Base-by-base conservation (phyloP, 2,329 filamentous ascomycete species). In the Pestalotiopsis sp. region DNA sequence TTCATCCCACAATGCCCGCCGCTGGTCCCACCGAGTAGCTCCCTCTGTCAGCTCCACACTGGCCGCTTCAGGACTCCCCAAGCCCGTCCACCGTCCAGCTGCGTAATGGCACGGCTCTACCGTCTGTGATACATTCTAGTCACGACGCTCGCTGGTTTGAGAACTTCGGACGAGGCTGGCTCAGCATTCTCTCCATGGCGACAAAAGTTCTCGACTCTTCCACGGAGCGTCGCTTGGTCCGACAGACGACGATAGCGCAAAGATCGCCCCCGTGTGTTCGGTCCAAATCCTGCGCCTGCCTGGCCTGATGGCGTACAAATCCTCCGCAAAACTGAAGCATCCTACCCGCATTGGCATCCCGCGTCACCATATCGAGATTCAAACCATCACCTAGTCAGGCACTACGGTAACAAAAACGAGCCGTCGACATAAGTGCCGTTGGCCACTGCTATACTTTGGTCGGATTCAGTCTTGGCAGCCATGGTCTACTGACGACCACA, bases 161-260 rank as follows among this genome's bases (percentile, higher is more conserved):
- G 57, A 59, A 59, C 17, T 27, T 36, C n/a, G 45, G 57, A 36
- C 57, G 57, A 59, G 57, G 57, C 57, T 59, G 57, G 23, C n/a
- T 23, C 27, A 52, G 20, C 17, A n/a, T 4, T n/a, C 17, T 52
- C 45, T 52, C 45, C 45, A 52, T 52, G 45, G 20, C 14, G 17
- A 23, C 45, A 52, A 52, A 9, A 23, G 45, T 52, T 52, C 45
- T 52, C 45, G 45, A 52, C 17, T 52, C 17, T 52, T 52, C 45
- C 45, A 52, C 45, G 20, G 13, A 9, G 20, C 7, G 45, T 52
- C 45, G 45, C n/a, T n/a, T 52, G 45, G 45, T 52, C 45, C 45
- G 14, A 52, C 17, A 52, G 45, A 52, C 45, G 17, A 52, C 20
- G 45, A 52, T 52, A n/a, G 17, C 45, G 45, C 17, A 52, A 17